Evolutionary conservation across 2,329 filamentous ascomycete species (phyloP).

Genomic region (Drechslera avenae): DNA sequence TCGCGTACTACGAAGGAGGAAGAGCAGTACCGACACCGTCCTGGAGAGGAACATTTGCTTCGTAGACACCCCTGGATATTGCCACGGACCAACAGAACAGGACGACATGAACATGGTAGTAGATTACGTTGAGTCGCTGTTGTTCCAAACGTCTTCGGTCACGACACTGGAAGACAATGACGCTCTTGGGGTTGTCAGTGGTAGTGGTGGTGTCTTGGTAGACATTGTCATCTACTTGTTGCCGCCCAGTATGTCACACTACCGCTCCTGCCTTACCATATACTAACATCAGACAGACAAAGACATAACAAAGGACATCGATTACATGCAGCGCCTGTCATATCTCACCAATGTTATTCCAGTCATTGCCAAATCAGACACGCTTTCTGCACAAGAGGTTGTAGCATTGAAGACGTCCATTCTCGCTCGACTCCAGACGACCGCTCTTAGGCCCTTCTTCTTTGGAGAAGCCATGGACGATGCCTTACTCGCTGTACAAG

Average conservation of each 20-base stretch:
- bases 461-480: slow-evolving; percentile 59
- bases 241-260: slow-evolving; percentile 63
- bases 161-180: slow-evolving; percentile 72
- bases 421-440: slow-evolving; percentile 59
- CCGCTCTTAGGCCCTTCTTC: slow-evolving; percentile 67
- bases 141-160: slow-evolving; percentile 67
- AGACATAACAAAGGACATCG: slow-evolving; percentile 64
- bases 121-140: slow-evolving; percentile 73
- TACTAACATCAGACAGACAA: slow-evolving; percentile 37
- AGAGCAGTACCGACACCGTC: slow-evolving; percentile 75
- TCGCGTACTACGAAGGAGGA: slow-evolving; percentile 60
- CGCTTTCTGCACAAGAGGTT: slow-evolving; percentile 64
- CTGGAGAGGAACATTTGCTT: slow-evolving; percentile 94
- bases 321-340: slow-evolving; percentile 72
- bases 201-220: slow-evolving; percentile 80
- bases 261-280: background rate
- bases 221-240: slow-evolving; percentile 87
- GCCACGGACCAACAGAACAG: slow-evolving; percentile 47
- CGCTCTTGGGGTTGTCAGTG: slow-evolving; percentile 76
- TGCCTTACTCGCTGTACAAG: slow-evolving; percentile 42
- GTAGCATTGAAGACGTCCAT: slow-evolving; percentile 65
- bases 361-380: slow-evolving; percentile 77
- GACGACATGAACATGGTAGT: slow-evolving; percentile 50
- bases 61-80: slow-evolving; percentile 77
- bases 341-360: slow-evolving; percentile 83